Percentiles rank a stretch among this genome's conserved stretches.
Evolutionary conservation across 352 stramenopile species (phyloP).

Genomic region (Phytophthora meadii): DNA sequence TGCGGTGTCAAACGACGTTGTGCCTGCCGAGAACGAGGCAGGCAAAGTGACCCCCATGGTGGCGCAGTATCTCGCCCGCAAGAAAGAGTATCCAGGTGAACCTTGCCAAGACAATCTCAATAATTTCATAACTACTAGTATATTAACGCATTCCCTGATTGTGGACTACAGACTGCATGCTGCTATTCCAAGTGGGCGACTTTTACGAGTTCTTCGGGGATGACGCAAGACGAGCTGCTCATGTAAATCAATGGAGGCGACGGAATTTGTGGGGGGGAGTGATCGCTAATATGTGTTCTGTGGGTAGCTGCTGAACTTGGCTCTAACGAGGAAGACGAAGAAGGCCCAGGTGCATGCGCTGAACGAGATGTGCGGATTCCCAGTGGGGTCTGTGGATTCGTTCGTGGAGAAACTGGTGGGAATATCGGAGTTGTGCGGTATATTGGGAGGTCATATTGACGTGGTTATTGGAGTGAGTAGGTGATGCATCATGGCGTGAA

Average conservation of each 20-base stretch:
- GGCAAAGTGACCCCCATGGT: slow-evolving; percentile 68
- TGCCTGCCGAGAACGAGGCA: slow-evolving; percentile 9
- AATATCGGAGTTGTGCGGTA: neutral
- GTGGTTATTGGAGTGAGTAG: slow-evolving; percentile 25
- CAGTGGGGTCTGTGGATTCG: slow-evolving; percentile 69
- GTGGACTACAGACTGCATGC: slow-evolving; percentile 65
- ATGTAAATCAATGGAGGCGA: slow-evolving; percentile 39
- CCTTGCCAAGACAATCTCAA: neutral
- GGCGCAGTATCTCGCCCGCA: slow-evolving; percentile 73
- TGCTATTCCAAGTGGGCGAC: slow-evolving; percentile 86
- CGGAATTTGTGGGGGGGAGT: too few relatives aligned
- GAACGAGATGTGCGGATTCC: slow-evolving; percentile 84
- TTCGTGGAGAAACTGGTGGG: slow-evolving; percentile 83
- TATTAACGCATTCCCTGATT: neutral
- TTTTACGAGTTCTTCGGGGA: slow-evolving; percentile 89
- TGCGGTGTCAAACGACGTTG: neutral
- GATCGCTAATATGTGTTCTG: neutral
- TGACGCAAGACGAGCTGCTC: slow-evolving; percentile 70
- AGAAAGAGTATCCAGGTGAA: slow-evolving; percentile 76
- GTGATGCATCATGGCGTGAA: slow-evolving; percentile 87
- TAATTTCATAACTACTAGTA: neutral
- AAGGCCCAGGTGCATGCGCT: slow-evolving; percentile 53
- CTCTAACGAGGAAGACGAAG: slow-evolving; percentile 74
- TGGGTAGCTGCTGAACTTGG: slow-evolving; percentile 70
- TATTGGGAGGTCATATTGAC: neutral